Conservation (phyloP, 306 rosid genomes). For the Dryas alaskensis region DNA sequence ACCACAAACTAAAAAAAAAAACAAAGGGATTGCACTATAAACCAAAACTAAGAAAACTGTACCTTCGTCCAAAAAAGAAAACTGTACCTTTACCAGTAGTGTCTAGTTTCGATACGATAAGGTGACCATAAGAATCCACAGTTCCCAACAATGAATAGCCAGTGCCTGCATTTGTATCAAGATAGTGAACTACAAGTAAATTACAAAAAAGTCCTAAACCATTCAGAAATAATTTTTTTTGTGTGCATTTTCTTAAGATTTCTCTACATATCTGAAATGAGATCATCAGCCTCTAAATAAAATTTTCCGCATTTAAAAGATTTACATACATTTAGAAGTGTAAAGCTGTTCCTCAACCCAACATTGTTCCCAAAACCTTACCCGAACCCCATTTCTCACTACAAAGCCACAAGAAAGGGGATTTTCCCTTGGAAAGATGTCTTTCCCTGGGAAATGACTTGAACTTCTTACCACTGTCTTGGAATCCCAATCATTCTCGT, state of each 20-base stretch:
- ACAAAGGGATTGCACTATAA: not conserved
- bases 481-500: no score
- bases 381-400: no score
- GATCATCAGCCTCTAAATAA: not conserved
- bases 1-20: not conserved
- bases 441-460: no score
- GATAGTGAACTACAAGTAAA: not conserved
- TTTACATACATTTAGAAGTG: not conserved
- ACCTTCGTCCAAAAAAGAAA: conserved; percentile 38
- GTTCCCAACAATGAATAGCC: conserved; percentile 70
- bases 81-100: conserved; percentile 57
- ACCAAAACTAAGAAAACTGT: conserved; percentile 15
- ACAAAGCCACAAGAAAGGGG: no score
- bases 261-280: not conserved
- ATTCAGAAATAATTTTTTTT: not conserved
- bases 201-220: not conserved
- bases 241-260: not conserved
- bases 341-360: no score
- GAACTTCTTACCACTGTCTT: no score
- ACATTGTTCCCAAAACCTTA: no score
- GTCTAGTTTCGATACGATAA: conserved; percentile 79
- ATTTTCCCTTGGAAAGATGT: no score
- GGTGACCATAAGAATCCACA: conserved; percentile 86
- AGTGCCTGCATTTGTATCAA: conserved; percentile 41
- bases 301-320: not conserved